phyloP scores from a whole-genome alignment of 1,139 yeast genomes.

The Sugiyamaella neomexicana region DNA sequence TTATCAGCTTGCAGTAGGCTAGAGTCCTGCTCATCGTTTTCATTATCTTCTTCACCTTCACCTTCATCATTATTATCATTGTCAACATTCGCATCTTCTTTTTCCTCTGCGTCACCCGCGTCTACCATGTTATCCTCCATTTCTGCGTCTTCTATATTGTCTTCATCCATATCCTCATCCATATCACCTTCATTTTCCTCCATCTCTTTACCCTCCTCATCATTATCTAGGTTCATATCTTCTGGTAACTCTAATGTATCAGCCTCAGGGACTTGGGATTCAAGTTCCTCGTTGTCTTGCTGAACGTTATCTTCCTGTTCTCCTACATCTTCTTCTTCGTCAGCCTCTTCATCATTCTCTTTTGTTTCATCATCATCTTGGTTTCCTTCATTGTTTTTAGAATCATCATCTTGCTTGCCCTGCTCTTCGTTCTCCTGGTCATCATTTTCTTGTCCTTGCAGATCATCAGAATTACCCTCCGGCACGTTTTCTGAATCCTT shows the following conservation, averaged over 20 bases:
- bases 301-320: conserved; percentile 87
- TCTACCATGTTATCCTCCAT: conserved; percentile 36
- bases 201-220: conserved; percentile 37
- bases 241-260: conserved; percentile 44
- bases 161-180: conserved; percentile 36
- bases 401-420: conserved; percentile 37
- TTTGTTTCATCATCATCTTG: conserved; percentile 46
- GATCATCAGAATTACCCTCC: conserved; percentile 80
- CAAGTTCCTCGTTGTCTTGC: conserved; percentile 56
- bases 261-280: conserved; percentile 40
- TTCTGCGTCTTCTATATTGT: conserved; percentile 38
- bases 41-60: conserved; percentile 39
- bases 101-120: conserved; percentile 34
- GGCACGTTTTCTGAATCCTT: conserved; percentile 65
- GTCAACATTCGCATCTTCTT: conserved; percentile 37
- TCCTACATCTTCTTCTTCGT: conserved; percentile 73
- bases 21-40: conserved; percentile 35
- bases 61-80: conserved; percentile 36
- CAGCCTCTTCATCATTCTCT: conserved; percentile 50
- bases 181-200: conserved; percentile 29
- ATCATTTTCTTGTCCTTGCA: conserved; percentile 68
- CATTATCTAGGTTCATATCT: conserved; percentile 38
- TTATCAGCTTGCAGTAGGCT: conserved; percentile 78
- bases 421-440: conserved; percentile 36
- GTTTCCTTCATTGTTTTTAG: conserved; percentile 38